Base-by-base conservation (phyloP, 2,329 filamentous ascomycete genomes). In the Aspergillus amoenus region DNA sequence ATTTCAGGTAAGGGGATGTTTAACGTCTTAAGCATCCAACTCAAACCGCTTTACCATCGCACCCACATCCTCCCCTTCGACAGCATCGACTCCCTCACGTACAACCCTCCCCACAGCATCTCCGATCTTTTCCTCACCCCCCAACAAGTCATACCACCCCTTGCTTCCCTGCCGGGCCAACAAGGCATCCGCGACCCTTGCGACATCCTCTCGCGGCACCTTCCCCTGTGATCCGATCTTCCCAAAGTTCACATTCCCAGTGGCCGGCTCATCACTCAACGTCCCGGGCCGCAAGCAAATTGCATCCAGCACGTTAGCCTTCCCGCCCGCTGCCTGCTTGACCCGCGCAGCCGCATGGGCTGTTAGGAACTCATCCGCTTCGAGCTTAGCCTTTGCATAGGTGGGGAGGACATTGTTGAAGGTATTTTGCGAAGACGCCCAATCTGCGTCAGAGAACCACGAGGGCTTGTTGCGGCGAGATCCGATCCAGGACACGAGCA, bases 361-460 rank as follows among this genome's bases (percentile, higher is more conserved):
- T 9, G 79, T 79, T 63, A 84, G 70, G 50, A 81, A 81, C 68
- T 84, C 81, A 60, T 84, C 82, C 1, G 82, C 81, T 21, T 81
- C 81, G 27, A 82, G 73, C 63, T 84, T 84, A 17, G 82, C 82
- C 42, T 79, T 73, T 61, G 75, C 79, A 64, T 84, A 84, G 11
- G 78, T 72, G 1, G 81, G 79, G 17, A 84, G 70, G 0, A 79
- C 67, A 27, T 80, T 75, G n/a, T 70, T 73, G 62, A 82, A 82
- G 37, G 77, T 70, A 59, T 79, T 74, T 51, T 79, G 73, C 1
- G 80, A 71, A 2, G 65, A 64, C 5, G 70, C 72, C 77, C 78
- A 81, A 54, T 81, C 76, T 3, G 73, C 73, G 18, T 81, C 78
- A 17, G 66, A 72, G 76, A 81, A 81, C 82, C 82, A 84, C 17